Percentiles rank a stretch among this genome's conserved stretches.
phyloP scores from a whole-genome alignment of 2,329 filamentous ascomycete species.

The Ramularia collo-cygni region DNA sequence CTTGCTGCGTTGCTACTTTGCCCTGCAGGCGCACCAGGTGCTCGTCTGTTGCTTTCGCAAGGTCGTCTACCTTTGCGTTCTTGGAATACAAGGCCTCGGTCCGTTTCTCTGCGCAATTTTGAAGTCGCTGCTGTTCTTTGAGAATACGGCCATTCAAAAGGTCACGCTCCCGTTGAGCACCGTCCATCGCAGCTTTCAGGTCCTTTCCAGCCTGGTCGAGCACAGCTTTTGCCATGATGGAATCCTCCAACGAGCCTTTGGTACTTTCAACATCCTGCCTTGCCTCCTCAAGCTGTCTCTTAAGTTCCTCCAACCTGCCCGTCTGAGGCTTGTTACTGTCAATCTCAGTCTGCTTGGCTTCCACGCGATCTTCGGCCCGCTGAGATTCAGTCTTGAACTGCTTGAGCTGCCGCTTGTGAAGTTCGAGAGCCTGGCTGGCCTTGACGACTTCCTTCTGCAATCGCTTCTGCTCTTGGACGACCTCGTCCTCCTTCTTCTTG shows the following conservation, averaged over 20 bases:
- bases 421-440: conserved; percentile 43
- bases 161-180: conserved; percentile 23
- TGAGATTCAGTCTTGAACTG: conserved; percentile 53
- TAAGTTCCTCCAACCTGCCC: conserved; percentile 41
- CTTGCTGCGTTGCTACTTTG: conserved; percentile 24
- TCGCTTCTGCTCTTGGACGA: conserved; percentile 45
- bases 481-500: conserved; percentile 44
- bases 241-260: conserved; percentile 44
- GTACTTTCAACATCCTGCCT: conserved; percentile 41
- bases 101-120: conserved; percentile 28
- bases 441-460: conserved; percentile 45
- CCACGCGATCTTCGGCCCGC: conserved; percentile 54
- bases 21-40: conserved; percentile 25
- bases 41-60: conserved; percentile 30
- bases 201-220: conserved; percentile 32
- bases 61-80: conserved; percentile 29
- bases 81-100: conserved; percentile 35
- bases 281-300: conserved; percentile 49
- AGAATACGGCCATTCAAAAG: conserved; percentile 18
- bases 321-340: conserved; percentile 56
- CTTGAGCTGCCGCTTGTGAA: conserved; percentile 42
- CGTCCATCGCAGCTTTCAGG: conserved; percentile 30
- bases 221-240: conserved; percentile 37
- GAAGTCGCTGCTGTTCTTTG: conserved; percentile 28
- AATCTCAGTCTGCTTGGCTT: conserved; percentile 60